Evolutionary conservation across 1,139 yeast genomes (phyloP).

Genomic region (Debaryomyces nepalensis): DNA sequence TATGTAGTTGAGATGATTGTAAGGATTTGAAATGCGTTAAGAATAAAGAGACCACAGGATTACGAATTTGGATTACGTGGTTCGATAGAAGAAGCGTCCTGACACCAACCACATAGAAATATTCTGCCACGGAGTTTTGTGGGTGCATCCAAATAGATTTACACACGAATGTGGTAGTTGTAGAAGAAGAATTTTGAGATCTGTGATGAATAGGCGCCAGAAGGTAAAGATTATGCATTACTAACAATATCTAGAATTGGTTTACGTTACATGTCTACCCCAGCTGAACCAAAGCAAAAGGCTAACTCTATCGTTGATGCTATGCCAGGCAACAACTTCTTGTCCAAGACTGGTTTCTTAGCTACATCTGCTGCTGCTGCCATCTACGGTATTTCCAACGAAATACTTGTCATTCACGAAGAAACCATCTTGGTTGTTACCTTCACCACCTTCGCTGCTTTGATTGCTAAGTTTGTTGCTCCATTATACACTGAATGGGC

Average conservation of each 20-base stretch:
- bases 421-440: constrained; percentile 86
- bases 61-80: too few species aligned
- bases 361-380: constrained; percentile 97
- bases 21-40: too few species aligned
- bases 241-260: constrained; percentile 51
- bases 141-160: too few species aligned
- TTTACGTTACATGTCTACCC: constrained; percentile 66
- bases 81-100: too few species aligned
- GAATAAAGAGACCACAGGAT: too few species aligned
- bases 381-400: constrained; percentile 91
- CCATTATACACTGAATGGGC: constrained; percentile 97
- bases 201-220: background rate
- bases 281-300: constrained; percentile 85
- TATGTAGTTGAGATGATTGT: background rate
- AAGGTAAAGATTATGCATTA: constrained; percentile 14
- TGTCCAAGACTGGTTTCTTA: constrained; percentile 92
- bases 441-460: constrained; percentile 74
- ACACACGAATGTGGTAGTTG: too few species aligned
- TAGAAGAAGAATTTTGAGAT: too few species aligned
- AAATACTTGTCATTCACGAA: constrained; percentile 89
- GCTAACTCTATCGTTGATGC: constrained; percentile 90
- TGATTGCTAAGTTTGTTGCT: constrained; percentile 86
- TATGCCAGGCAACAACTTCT: constrained; percentile 85
- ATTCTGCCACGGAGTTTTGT: too few species aligned
- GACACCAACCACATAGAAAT: too few species aligned